Base-by-base conservation (phyloP, 2,329 filamentous ascomycete genomes). In the Fusarium nygamai region DNA sequence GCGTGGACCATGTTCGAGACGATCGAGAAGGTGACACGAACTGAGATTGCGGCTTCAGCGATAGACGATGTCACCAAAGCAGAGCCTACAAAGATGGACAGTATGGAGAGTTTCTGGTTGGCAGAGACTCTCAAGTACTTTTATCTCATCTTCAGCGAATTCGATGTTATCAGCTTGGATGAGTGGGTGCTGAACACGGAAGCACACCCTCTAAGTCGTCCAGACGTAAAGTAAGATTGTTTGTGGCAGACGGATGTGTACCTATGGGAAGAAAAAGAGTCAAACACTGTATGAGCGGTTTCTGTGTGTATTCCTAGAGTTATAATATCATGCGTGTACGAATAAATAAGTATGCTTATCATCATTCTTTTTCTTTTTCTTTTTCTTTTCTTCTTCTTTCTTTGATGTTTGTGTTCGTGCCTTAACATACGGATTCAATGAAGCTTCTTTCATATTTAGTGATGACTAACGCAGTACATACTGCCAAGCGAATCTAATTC, bases 31-130 rank as follows among this genome's bases (percentile, higher is more conserved):
- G 84, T 89, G 75, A 93, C 92, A 19, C 86, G 86, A 33, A 90
- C 92, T 1, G 83, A 87, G 9, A 85, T 90, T 71, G 93, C 91
- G 11, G 88, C 93, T 75, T 90, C 91, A 2, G 90, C 90, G 38
- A 87, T 95, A 64, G 84, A 87, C 67, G 92, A 94, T 76, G 91
- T 94, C 33, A 76, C 72, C 59, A 74, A 67, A 76, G 76, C 82
- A 33, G 80, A 81, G 61, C 77, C 77, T 20, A 73, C 74, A 27
- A 80, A 80, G 73, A 82, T 86, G 65, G 90, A 93, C 78, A 88
- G 87, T 59, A 93, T 94, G 92, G 92, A 94, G 84, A 93, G 91
- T 70, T 94, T 94, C 80, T 94, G 92, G 92, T 85, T 93, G 43
- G 90, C 90, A 3, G 90, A 92, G 82, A 92, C 90, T 73, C 81